Conservation (phyloP, 1,284 basidiomycete genomes). For the Anthracocystis setariae region DNA sequence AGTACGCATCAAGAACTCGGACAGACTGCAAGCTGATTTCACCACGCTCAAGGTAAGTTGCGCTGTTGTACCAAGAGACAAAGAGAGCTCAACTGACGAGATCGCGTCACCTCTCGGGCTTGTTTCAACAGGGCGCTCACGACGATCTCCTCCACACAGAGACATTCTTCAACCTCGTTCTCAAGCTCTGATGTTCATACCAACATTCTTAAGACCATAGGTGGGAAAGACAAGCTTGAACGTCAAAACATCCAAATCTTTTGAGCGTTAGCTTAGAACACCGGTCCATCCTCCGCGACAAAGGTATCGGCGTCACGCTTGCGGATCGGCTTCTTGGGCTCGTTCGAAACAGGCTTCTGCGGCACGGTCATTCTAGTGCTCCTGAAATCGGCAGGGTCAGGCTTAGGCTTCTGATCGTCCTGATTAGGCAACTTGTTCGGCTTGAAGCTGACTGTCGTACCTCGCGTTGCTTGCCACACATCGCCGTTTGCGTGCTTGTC, state of each 20-base stretch:
- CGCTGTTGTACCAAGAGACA: not conserved
- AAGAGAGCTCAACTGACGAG: not conserved
- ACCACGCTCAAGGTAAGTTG: slow-evolving; percentile 24
- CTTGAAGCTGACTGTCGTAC: not conserved
- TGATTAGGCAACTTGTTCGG: too few relatives aligned
- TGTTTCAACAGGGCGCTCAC: slow-evolving; percentile 25
- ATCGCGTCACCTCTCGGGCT: not conserved
- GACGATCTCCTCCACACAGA: slow-evolving; percentile 35
- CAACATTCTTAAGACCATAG: too few relatives aligned
- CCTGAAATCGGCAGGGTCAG: too few relatives aligned
- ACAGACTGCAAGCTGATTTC: slow-evolving; percentile 18
- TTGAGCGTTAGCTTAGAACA: too few relatives aligned
- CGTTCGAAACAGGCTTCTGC: too few relatives aligned
- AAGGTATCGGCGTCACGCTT: not conserved
- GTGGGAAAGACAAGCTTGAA: too few relatives aligned
- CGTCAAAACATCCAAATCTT: too few relatives aligned
- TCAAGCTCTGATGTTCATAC: slow-evolving; percentile 9
- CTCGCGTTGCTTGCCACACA: not conserved
- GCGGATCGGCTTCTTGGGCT: not conserved
- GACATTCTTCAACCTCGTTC: slow-evolving; percentile 35
- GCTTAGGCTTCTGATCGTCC: not conserved
- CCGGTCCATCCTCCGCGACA: too few relatives aligned
- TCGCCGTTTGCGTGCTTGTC: slow-evolving; percentile 23
- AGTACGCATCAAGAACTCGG: slow-evolving; percentile 10
- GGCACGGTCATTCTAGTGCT: too few relatives aligned